Percentiles rank a stretch among this genome's conserved stretches.
Conservation (phyloP, 2,329 filamentous ascomycete species). For the Microdochium bolleyi region DNA sequence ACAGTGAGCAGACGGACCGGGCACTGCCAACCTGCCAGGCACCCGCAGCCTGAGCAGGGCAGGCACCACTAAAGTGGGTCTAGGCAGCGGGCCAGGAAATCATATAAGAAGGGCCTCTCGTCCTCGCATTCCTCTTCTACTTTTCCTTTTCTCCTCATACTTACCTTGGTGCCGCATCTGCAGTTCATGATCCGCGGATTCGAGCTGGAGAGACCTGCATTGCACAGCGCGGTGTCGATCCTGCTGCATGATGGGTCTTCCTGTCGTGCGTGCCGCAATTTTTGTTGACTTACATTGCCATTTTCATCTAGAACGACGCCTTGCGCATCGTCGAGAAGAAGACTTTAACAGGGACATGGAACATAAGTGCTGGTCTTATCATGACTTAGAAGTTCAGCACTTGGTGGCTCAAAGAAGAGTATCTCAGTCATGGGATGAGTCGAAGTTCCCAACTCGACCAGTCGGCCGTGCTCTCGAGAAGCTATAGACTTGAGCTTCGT, state of each 20-base stretch:
- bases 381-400: too few species aligned
- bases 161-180: slow-evolving; percentile 22
- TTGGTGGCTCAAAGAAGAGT: too few species aligned
- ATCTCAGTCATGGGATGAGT: too few species aligned
- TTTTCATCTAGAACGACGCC: slow-evolving; percentile 28
- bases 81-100: slow-evolving; percentile 2
- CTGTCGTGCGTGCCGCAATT: slow-evolving; percentile 21
- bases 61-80: background rate
- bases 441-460: too few species aligned
- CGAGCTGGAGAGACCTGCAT: slow-evolving; percentile 39
- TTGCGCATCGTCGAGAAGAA: slow-evolving; percentile 25
- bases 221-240: slow-evolving; percentile 46
- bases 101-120: slow-evolving; percentile 7
- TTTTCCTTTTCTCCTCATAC: slow-evolving; percentile 20
- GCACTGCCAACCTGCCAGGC: background rate
- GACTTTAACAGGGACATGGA: too few species aligned
- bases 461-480: too few species aligned
- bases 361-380: too few species aligned
- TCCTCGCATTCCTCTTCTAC: slow-evolving; percentile 3
- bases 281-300: slow-evolving; percentile 18
- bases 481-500: too few species aligned
- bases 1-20: too few species aligned
- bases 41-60: background rate
- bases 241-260: slow-evolving; percentile 22
- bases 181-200: slow-evolving; percentile 17